Conservation (phyloP, 2,329 filamentous ascomycete genomes). For the Neopestalotiopsis sp. region DNA sequence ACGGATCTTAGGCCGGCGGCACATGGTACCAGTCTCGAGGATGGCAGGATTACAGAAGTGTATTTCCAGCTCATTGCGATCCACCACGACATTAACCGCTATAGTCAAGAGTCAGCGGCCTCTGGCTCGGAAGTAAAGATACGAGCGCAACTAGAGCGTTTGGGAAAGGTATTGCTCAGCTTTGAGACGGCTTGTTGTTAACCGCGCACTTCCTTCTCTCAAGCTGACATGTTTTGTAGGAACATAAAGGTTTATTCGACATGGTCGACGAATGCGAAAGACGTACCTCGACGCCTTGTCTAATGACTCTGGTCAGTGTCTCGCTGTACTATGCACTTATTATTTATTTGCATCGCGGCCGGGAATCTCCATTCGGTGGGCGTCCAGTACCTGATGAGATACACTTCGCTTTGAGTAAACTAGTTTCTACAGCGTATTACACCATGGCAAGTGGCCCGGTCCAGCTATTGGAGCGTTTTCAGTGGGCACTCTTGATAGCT, state of each 20-base stretch:
- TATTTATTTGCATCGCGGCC: constrained; percentile 5
- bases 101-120: background rate
- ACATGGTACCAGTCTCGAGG: background rate
- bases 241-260: background rate
- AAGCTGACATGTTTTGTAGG: background rate
- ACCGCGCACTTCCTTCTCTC: background rate
- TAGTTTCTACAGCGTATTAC: constrained; percentile 7
- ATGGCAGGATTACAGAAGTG: constrained; percentile 3
- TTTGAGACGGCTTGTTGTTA: background rate
- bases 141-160: background rate
- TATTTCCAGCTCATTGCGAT: constrained; percentile 10
- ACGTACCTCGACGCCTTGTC: background rate
- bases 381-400: background rate
- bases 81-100: constrained; percentile 11
- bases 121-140: background rate
- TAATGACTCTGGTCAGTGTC: constrained; percentile 4
- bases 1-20: background rate
- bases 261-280: constrained; percentile 1
- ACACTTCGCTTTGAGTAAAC: background rate
- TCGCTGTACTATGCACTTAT: background rate
- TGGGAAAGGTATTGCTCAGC: background rate
- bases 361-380: constrained; percentile 1
- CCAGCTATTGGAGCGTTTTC: constrained; percentile 6
- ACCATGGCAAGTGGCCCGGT: constrained; percentile 10
- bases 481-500: constrained; percentile 10